phyloP scores from a whole-genome alignment of 2,329 filamentous ascomycete species.

The Pyrenophora seminiperda region DNA sequence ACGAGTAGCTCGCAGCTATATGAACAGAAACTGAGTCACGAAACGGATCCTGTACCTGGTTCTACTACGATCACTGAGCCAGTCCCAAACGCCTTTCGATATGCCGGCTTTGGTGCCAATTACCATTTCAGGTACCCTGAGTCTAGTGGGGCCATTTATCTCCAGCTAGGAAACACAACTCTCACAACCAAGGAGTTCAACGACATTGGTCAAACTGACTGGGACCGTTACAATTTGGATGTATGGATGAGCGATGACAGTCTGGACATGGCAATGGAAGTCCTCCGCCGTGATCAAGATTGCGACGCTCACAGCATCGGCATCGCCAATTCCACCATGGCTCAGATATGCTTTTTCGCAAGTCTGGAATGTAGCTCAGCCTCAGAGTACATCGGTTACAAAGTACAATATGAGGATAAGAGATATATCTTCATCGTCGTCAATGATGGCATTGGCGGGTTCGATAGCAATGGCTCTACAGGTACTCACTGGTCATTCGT shows the following conservation, averaged over 20 bases:
- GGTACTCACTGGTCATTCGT: slow-evolving; percentile 35
- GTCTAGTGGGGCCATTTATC: slow-evolving; percentile 14
- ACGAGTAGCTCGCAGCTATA: background rate
- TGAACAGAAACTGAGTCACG: background rate
- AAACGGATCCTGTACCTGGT: background rate
- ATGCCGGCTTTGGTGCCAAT: slow-evolving; percentile 4
- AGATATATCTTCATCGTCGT: slow-evolving; percentile 34
- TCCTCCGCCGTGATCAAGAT: slow-evolving; percentile 10
- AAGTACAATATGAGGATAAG: slow-evolving; percentile 17
- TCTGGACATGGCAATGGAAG: slow-evolving; percentile 29
- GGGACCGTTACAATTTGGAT: background rate
- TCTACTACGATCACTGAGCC: no score
- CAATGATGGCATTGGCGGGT: slow-evolving; percentile 26
- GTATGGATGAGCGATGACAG: slow-evolving; percentile 28
- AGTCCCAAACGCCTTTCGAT: slow-evolving; percentile 19
- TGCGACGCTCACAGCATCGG: slow-evolving; percentile 20
- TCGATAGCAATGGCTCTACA: slow-evolving; percentile 1
- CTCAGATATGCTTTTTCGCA: slow-evolving; percentile 18
- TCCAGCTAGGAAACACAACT: slow-evolving; percentile 16
- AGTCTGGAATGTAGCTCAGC: slow-evolving; percentile 1
- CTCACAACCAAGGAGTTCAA: slow-evolving; percentile 21
- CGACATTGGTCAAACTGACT: slow-evolving; percentile 6
- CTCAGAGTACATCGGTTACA: slow-evolving; percentile 13
- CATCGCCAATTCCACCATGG: slow-evolving; percentile 22
- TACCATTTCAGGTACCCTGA: background rate